phyloP scores from a whole-genome alignment of 1,284 basidiomycete species.

The Ceratobasidium papillatum region DNA sequence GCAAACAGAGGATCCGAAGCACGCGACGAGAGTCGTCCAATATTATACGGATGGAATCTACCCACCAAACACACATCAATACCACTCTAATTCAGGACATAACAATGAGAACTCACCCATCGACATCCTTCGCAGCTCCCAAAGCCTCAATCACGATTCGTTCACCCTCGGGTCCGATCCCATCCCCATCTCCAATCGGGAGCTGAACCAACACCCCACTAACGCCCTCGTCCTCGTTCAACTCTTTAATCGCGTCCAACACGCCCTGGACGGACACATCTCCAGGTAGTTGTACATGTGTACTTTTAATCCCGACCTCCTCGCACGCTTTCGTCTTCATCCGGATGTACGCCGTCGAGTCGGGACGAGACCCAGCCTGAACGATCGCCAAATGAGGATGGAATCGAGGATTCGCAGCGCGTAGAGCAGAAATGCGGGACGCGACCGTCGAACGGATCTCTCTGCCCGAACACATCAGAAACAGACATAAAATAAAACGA shows the following conservation, averaged over 20 bases:
- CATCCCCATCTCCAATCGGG: constrained; percentile 88
- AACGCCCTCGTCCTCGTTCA: constrained; percentile 86
- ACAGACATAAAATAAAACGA: constrained; percentile 24
- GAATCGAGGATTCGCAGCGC: constrained; percentile 80
- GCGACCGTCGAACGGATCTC: constrained; percentile 76
- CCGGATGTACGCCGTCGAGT: constrained; percentile 93
- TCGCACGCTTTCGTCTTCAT: constrained; percentile 98
- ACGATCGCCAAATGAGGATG: constrained; percentile 91
- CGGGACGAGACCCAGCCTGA: constrained; percentile 91
- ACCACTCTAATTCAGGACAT: not conserved
- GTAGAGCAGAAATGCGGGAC: constrained; percentile 67
- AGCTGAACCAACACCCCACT: constrained; percentile 97
- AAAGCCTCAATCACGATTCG: constrained; percentile 94
- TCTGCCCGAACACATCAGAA: constrained; percentile 27
- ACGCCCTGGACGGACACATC: constrained; percentile 80
- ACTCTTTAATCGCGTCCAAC: constrained; percentile 76
- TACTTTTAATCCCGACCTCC: constrained; percentile 91
- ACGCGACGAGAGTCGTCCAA: constrained; percentile 92
- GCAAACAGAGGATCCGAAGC: constrained; percentile 90
- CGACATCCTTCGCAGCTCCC: constrained; percentile 94
- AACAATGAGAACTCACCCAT: constrained; percentile 69
- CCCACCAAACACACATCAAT: not conserved
- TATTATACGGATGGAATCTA: constrained; percentile 98
- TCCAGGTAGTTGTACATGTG: constrained; percentile 80
- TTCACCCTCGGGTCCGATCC: constrained; percentile 86